Evolutionary conservation across 2,329 filamentous ascomycete genomes (phyloP).

Genomic region (Samsoniella hepiali): DNA sequence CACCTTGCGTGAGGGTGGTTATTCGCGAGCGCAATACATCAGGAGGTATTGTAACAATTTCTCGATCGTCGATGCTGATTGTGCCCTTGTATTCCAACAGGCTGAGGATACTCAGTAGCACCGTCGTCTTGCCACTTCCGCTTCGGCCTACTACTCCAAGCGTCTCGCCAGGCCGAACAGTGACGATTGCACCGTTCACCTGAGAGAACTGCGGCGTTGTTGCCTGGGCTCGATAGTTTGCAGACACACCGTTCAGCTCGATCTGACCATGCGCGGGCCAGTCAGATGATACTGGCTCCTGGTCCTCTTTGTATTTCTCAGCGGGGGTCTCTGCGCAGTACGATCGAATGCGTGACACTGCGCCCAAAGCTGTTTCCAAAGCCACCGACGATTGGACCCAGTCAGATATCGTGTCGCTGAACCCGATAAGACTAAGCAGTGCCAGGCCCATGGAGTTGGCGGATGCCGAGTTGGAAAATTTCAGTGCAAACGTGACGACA

Average conservation of each 20-base stretch:
- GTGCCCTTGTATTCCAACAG: not conserved
- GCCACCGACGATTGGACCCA: not conserved
- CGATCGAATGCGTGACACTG: not conserved
- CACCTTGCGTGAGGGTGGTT: conserved; percentile 6
- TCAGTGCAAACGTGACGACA: not conserved
- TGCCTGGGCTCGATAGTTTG: not conserved
- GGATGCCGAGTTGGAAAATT: not conserved
- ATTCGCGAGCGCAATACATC: conserved; percentile 1
- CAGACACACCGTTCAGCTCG: conserved; percentile 1
- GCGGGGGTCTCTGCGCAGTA: not conserved
- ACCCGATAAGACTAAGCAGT: not conserved
- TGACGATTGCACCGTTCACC: not conserved
- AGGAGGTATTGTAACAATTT: not conserved
- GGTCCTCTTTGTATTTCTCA: not conserved
- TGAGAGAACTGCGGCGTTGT: not conserved
- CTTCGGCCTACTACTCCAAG: conserved; percentile 7
- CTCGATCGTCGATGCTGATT: conserved; percentile 12
- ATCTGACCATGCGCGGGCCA: not conserved
- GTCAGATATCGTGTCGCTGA: not conserved
- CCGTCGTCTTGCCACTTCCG: conserved; percentile 11
- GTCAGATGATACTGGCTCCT: not conserved
- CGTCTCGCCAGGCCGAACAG: conserved; percentile 5
- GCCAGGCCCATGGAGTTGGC: conserved; percentile 5
- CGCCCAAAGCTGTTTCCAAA: not conserved
- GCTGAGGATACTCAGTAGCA: conserved; percentile 5